Evolutionary conservation across 495 filamentous ascomycete genomes (phyloP).

Genomic region (Annulohypoxylon bovei): DNA sequence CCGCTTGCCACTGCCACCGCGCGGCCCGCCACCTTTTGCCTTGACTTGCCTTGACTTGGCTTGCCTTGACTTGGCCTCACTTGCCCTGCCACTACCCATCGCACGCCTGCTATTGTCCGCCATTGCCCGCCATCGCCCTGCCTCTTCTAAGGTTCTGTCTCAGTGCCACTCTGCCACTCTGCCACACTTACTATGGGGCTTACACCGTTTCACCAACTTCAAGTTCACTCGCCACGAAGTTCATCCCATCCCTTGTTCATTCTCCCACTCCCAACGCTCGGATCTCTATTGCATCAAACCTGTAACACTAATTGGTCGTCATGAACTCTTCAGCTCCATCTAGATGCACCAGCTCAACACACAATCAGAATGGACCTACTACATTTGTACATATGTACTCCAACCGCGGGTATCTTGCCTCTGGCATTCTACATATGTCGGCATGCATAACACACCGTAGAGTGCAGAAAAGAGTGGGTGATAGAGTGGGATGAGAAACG

Average conservation of each 20-base stretch:
- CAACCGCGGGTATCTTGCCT: neutral
- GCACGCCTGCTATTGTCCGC: neutral
- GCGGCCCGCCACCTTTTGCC: slow-evolving; percentile 19
- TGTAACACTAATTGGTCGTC: slow-evolving; percentile 25
- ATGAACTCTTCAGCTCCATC: slow-evolving; percentile 11
- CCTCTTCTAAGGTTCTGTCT: slow-evolving; percentile 5
- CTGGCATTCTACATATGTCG: neutral
- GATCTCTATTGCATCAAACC: slow-evolving; percentile 22
- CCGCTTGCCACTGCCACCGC: slow-evolving; percentile 3
- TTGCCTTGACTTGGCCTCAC: neutral
- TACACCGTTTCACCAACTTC: slow-evolving; percentile 2
- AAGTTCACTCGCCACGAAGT: slow-evolving; percentile 16
- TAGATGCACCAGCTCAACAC: slow-evolving; percentile 14
- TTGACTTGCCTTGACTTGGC: neutral
- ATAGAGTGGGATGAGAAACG: neutral
- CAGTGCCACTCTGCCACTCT: neutral
- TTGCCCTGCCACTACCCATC: slow-evolving; percentile 2
- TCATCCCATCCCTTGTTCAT: slow-evolving; percentile 16
- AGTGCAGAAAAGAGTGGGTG: slow-evolving; percentile 8
- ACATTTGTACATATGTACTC: too few species aligned
- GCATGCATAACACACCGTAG: slow-evolving; percentile 23
- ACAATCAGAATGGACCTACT: slow-evolving; percentile 14
- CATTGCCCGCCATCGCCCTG: neutral
- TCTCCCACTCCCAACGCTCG: slow-evolving; percentile 23
- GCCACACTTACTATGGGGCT: neutral